Conservation (phyloP, 768 basidiomycete genomes). For the Pleurotus giganteus region DNA sequence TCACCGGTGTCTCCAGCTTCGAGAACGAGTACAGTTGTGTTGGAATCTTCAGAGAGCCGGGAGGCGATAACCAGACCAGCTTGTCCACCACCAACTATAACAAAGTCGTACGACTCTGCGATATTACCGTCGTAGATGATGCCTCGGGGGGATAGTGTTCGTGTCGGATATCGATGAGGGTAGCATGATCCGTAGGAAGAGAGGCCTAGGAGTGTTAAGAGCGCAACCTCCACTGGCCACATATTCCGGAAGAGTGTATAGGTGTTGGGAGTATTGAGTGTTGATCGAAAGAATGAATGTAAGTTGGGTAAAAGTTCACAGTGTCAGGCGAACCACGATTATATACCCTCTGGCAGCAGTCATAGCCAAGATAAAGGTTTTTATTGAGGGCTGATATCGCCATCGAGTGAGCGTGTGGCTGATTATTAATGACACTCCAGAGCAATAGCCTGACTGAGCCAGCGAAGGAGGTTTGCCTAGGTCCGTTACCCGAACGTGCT, state of each 20-base stretch:
- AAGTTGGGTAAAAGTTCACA: neutral
- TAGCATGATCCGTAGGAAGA: constrained; percentile 4
- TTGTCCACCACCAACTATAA: constrained; percentile 36
- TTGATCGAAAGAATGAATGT: neutral
- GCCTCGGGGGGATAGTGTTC: constrained; percentile 25
- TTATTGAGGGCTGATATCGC: neutral
- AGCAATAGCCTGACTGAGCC: neutral
- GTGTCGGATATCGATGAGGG: constrained; percentile 5
- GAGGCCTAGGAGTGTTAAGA: constrained; percentile 8
- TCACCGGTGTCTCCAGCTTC: constrained; percentile 48
- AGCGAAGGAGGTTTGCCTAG: neutral
- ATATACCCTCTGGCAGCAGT: neutral
- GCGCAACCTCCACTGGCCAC: constrained; percentile 9
- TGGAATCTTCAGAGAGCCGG: constrained; percentile 42
- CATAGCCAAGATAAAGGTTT: neutral
- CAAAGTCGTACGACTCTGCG: constrained; percentile 49
- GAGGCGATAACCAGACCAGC: constrained; percentile 49
- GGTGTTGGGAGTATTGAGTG: neutral
- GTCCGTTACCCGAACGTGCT: constrained; percentile 4
- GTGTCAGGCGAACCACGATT: neutral
- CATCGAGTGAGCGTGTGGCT: neutral
- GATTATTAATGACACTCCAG: constrained; percentile 5
- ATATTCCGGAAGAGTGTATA: neutral
- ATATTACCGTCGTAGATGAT: constrained; percentile 38
- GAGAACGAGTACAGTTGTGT: constrained; percentile 42